These are phyloP conservation scores for Nothopassalora personata DNA, from an alignment of 2,329 filamentous ascomycete genomes.

Conservation along the genomic window DNA sequence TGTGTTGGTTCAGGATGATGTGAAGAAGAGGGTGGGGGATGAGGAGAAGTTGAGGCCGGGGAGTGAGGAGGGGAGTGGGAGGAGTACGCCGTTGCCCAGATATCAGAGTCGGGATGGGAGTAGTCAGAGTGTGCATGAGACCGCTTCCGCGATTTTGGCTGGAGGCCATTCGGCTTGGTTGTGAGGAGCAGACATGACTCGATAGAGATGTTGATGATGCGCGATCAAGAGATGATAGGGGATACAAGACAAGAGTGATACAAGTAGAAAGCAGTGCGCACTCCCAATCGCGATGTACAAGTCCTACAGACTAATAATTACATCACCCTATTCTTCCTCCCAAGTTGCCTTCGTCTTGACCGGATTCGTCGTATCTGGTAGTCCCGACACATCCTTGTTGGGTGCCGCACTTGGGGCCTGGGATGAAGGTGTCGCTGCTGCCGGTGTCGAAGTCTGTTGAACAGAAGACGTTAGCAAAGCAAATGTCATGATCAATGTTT, in stretches of 20 bases:
- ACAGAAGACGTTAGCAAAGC: constrained; percentile 9
- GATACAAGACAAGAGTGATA: too few relatives aligned
- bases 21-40: neutral
- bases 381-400: constrained; percentile 17
- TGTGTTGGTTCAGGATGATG: constrained; percentile 9
- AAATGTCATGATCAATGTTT: constrained; percentile 15
- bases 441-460: constrained; percentile 26
- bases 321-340: neutral
- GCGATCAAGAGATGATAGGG: too few relatives aligned
- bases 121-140: neutral
- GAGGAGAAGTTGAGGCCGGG: neutral
- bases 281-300: too few relatives aligned
- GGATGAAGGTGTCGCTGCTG: constrained; percentile 21
- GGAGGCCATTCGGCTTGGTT: too few relatives aligned
- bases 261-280: too few relatives aligned
- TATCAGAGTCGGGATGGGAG: neutral
- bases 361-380: constrained; percentile 20
- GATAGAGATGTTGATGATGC: too few relatives aligned
- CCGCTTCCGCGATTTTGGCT: neutral
- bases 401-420: constrained; percentile 20
- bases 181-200: too few relatives aligned
- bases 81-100: neutral
- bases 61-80: neutral
- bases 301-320: too few relatives aligned
- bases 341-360: constrained; percentile 18